phyloP scores from a whole-genome alignment of 495 filamentous ascomycete genomes.

The Cercophora sp. region DNA sequence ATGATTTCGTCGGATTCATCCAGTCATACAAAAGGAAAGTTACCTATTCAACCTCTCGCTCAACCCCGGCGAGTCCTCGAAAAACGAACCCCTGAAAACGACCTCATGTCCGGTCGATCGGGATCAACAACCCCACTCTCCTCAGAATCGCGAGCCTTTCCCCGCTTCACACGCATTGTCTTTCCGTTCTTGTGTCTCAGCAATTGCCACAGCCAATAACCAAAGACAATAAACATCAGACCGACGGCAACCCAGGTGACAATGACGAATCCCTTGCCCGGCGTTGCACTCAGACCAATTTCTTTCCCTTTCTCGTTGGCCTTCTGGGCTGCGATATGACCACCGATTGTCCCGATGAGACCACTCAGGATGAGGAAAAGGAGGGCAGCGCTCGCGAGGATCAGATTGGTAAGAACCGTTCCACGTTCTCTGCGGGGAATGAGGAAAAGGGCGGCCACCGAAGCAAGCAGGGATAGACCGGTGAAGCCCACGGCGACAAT shows the following conservation, averaged over 20 bases:
- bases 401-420: conserved; percentile 8
- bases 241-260: conserved; percentile 65
- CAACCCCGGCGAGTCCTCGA: background rate
- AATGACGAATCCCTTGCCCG: conserved; percentile 31
- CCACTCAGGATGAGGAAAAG: conserved; percentile 17
- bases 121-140: background rate
- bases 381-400: conserved; percentile 26
- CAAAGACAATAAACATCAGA: conserved; percentile 53
- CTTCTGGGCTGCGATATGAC: conserved; percentile 26
- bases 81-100: background rate
- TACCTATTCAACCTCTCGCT: background rate
- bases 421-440: conserved; percentile 23
- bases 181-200: conserved; percentile 7
- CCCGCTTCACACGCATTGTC: conserved; percentile 1
- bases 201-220: conserved; percentile 45
- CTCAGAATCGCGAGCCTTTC: conserved; percentile 13
- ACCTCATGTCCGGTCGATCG: conserved; percentile 5
- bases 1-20: too few species aligned
- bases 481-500: conserved; percentile 55
- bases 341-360: conserved; percentile 25
- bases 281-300: conserved; percentile 28
- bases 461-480: conserved; percentile 51
- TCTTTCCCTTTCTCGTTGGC: conserved; percentile 31
- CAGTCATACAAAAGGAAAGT: background rate
- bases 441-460: conserved; percentile 40